A percentile compares a stretch with the other conserved stretches of the same genome.
Evolutionary conservation across 2,329 filamentous ascomycete species (phyloP).

Genomic region (Cytospora piceicola): DNA sequence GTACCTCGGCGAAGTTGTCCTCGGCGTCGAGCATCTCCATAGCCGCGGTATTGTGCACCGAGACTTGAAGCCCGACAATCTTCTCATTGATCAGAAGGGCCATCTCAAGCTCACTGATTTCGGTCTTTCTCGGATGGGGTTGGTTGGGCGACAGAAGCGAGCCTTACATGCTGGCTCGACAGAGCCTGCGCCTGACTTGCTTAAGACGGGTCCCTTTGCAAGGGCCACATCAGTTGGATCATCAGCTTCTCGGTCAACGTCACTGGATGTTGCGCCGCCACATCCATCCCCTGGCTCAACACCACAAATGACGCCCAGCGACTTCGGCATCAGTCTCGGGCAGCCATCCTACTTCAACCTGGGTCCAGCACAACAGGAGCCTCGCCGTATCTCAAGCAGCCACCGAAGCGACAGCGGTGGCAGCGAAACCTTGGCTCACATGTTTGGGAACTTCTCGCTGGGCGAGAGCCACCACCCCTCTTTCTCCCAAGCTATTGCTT

Average conservation of each 20-base stretch:
- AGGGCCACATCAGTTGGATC: slow-evolving; percentile 84
- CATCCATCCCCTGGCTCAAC: slow-evolving; percentile 80
- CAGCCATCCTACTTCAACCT: slow-evolving; percentile 95
- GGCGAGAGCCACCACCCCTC: slow-evolving; percentile 58
- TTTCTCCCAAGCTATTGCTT: slow-evolving; percentile 52
- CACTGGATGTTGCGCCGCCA: slow-evolving; percentile 75
- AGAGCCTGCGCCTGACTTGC: slow-evolving; percentile 87
- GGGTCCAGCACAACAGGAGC: slow-evolving; percentile 59
- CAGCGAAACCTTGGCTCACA: slow-evolving; percentile 80
- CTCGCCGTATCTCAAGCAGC: slow-evolving; percentile 73
- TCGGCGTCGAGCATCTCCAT: slow-evolving; percentile 97
- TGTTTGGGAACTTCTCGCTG: slow-evolving; percentile 80
- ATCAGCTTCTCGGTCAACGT: slow-evolving; percentile 76
- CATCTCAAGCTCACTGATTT: slow-evolving; percentile 98
- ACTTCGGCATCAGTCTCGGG: slow-evolving; percentile 63
- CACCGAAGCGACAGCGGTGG: slow-evolving; percentile 91
- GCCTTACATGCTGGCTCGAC: slow-evolving; percentile 76
- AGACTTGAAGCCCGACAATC: slow-evolving; percentile 94
- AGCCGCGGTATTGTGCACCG: slow-evolving; percentile 94
- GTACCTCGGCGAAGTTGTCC: slow-evolving; percentile 91
- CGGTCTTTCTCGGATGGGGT: slow-evolving; percentile 93
- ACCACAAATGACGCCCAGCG: slow-evolving; percentile 82
- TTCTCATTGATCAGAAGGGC: slow-evolving; percentile 94
- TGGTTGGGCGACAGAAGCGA: slow-evolving; percentile 94
- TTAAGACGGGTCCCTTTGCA: slow-evolving; percentile 90